A percentile compares a stretch with the other conserved stretches of the same genome.
These are phyloP conservation scores for Salix suchowensis DNA, from an alignment of 345 rosid species.

Conservation along the genomic window DNA sequence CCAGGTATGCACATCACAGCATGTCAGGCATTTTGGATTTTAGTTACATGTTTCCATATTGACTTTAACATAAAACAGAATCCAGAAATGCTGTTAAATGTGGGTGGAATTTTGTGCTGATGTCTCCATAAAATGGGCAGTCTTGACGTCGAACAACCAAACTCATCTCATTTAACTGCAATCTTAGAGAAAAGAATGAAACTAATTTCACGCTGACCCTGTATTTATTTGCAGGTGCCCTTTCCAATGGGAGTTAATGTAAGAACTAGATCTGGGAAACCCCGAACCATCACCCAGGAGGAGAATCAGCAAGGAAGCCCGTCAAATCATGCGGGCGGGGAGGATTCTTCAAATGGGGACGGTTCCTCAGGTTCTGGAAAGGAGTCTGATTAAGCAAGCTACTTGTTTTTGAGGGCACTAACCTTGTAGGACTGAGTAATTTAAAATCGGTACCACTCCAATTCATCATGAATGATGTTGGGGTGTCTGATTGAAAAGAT, in stretches of 20 bases:
- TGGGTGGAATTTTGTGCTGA: neutral
- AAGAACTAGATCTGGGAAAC: constrained; percentile 46
- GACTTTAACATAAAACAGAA: neutral
- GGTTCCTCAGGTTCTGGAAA: constrained; percentile 32
- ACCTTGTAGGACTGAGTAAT: constrained; percentile 19
- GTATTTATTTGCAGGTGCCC: constrained; percentile 40
- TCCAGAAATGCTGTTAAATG: neutral
- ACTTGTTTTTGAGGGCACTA: constrained; percentile 19
- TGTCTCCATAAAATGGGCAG: neutral
- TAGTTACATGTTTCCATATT: neutral
- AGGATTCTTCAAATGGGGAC: constrained; percentile 32
- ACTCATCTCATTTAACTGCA: neutral
- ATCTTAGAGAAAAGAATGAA: neutral
- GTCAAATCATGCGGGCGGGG: constrained; percentile 21
- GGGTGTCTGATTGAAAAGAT: neutral
- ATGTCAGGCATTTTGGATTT: neutral
- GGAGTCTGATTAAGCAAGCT: constrained; percentile 35
- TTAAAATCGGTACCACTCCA: neutral
- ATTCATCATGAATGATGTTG: constrained; percentile 3
- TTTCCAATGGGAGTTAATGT: constrained; percentile 56
- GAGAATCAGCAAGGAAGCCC: constrained; percentile 32
- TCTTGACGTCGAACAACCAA: neutral
- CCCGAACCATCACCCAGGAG: constrained; percentile 21
- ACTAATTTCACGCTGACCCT: neutral
- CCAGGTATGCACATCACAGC: constrained; percentile 40